A percentile compares a stretch with the other conserved stretches of the same genome.
These are phyloP conservation scores for Nicotiana attenuata DNA, from an alignment of 257 asterid species.

Conservation along the genomic window DNA sequence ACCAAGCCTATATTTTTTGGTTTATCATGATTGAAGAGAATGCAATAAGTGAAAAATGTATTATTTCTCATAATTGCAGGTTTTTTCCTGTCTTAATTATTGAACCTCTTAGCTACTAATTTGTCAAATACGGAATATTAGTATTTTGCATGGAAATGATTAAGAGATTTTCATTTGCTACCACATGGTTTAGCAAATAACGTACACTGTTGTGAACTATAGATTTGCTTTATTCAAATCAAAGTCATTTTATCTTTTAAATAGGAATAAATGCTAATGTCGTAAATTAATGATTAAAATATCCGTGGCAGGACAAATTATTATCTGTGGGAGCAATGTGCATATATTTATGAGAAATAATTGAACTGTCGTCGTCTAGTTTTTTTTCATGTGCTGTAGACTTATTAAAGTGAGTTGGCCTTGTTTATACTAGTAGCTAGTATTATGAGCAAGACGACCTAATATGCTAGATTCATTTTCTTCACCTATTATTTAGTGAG, in stretches of 20 bases:
- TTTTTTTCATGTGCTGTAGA: not conserved
- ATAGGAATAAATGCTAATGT: not conserved
- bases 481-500: not conserved
- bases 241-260: not conserved
- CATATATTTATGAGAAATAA: not conserved
- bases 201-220: not conserved
- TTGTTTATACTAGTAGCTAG: not conserved
- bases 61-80: conserved; percentile 4
- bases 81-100: not conserved
- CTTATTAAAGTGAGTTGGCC: not conserved
- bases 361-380: not conserved
- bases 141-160: not conserved
- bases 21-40: not conserved
- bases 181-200: not conserved
- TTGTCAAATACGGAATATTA: not conserved
- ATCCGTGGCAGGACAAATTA: not conserved
- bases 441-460: not conserved
- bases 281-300: too few relatives aligned
- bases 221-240: not conserved
- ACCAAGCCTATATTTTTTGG: not conserved
- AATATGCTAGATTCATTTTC: not conserved
- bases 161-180: not conserved
- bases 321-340: not conserved
- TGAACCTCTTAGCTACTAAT: not conserved
- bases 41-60: not conserved